phyloP scores from a whole-genome alignment of 164 flowering plant species.

The Amborella trichopoda region DNA sequence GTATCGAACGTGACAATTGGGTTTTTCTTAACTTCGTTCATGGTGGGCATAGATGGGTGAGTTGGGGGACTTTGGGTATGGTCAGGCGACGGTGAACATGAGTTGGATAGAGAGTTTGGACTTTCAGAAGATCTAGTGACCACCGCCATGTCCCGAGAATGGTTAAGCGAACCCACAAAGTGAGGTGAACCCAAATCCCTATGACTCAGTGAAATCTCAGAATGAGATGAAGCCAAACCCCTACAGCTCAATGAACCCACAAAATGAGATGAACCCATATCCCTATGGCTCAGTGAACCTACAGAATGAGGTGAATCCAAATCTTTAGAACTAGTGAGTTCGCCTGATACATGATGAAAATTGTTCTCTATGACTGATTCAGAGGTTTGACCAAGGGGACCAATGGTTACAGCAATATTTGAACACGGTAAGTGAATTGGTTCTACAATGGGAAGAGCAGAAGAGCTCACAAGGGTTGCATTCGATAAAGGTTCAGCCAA shows the following conservation, averaged over 20 bases:
- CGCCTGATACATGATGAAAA: background rate
- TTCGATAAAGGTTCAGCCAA: slow-evolving; percentile 33
- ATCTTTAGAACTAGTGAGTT: background rate
- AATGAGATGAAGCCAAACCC: too few relatives aligned
- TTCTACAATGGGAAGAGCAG: slow-evolving; percentile 36
- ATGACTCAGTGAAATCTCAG: too few relatives aligned
- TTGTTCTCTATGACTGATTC: background rate
- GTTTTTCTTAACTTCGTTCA: slow-evolving; percentile 41
- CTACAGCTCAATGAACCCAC: slow-evolving; percentile 78
- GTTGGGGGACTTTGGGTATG: slow-evolving; percentile 29
- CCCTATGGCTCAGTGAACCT: slow-evolving; percentile 32
- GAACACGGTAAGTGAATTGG: slow-evolving; percentile 69
- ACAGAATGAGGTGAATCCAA: background rate
- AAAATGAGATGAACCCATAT: slow-evolving; percentile 63
- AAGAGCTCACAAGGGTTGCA: slow-evolving; percentile 17
- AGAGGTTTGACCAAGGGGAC: slow-evolving; percentile 23
- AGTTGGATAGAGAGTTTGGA: slow-evolving; percentile 56
- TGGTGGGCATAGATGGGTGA: slow-evolving; percentile 17
- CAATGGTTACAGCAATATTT: slow-evolving; percentile 36
- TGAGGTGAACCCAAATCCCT: too few relatives aligned
- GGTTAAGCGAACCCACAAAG: too few relatives aligned
- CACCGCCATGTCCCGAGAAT: too few relatives aligned
- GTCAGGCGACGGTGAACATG: slow-evolving; percentile 55
- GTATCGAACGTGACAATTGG: slow-evolving; percentile 72
- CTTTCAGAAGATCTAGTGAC: too few relatives aligned